Base-by-base conservation (phyloP, 768 basidiomycete species). In the Tricholoma sp. region DNA sequence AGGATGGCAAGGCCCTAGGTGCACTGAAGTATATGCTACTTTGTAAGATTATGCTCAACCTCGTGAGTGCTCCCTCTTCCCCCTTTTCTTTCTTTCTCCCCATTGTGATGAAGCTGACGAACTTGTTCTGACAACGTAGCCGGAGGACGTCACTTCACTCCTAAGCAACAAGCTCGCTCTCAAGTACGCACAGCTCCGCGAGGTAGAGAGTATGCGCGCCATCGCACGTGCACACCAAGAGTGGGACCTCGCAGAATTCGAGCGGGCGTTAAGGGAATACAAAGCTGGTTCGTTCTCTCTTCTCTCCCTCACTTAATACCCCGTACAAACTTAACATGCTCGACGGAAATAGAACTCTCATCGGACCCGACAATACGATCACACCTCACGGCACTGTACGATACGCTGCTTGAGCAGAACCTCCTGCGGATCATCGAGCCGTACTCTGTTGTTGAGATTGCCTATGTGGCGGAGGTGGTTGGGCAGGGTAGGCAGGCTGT, bases 11-110 rank as follows among this genome's bases (percentile, higher is more conserved):
- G 5, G 93, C 94, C 0, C 76, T 97, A n/a, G 83, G 81, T 1
- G 94, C 94, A 4, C 77, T 99, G 62, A 98, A 99, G 73, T 98
- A 99, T 72, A 97, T 98, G 96, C 79, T 98, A 14, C 71, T 98
- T 46, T 99, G 97, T 73, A 98, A 99, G 70, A 88, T 99, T 68
- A 99, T 99, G 96, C 78, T 98, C 60, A 94, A 94, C 66, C 71
- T 96, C 67, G 95, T 96, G 58, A 61, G 86, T 78, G 14, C 16
- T 18, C 14, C 18, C 3, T 9, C 27, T 5, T 8, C 16, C 10
- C 11, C 4, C 31, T 14, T 31, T 12, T 43, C 21, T 37, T 50
- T 8, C 55, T 31, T 52, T 24, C 46, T 14, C 34, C 45, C 14
- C 24, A 16, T 4, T n/a, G n/a, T n/a, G n/a, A n/a, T 7, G 12